Conservation (phyloP, 208 protist species). For the Acanthamoeba polyphaga region DNA sequence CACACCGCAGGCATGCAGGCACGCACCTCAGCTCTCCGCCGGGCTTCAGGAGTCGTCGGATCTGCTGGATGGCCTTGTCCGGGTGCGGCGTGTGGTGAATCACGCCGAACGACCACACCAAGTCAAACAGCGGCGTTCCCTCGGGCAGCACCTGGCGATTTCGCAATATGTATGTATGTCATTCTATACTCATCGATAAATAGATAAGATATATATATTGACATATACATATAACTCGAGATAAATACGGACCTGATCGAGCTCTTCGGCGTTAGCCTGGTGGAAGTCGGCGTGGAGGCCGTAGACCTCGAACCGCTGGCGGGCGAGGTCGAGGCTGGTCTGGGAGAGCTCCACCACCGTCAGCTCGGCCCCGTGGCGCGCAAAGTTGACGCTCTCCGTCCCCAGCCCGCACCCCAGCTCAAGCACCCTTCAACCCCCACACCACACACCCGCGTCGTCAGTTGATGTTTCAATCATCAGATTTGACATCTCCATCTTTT, state of each 20-base stretch:
- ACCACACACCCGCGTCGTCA: too few relatives aligned
- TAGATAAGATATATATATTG: too few relatives aligned
- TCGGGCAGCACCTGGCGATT: background rate
- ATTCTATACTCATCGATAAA: too few relatives aligned
- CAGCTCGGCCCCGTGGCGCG: slow-evolving; percentile 41
- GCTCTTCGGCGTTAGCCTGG: slow-evolving; percentile 57
- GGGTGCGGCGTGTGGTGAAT: slow-evolving; percentile 66
- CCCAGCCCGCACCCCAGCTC: slow-evolving; percentile 64
- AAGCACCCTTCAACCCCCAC: background rate
- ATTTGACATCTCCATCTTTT: too few relatives aligned
- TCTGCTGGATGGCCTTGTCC: background rate
- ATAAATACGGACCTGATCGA: too few relatives aligned
- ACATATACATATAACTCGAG: too few relatives aligned
- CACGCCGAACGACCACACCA: slow-evolving; percentile 58
- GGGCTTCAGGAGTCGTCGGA: background rate
- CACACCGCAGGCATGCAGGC: too few relatives aligned
- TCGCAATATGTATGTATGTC: too few relatives aligned
- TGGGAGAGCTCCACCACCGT: slow-evolving; percentile 36
- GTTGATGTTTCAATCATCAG: too few relatives aligned
- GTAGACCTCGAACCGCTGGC: slow-evolving; percentile 40
- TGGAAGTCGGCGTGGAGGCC: slow-evolving; percentile 35
- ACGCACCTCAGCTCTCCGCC: slow-evolving; percentile 28
- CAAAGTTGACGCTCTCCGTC: slow-evolving; percentile 69
- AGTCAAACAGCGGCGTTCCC: background rate
- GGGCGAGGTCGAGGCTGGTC: background rate